Evolutionary conservation across 139 green algal genomes (phyloP).

Genomic region (Chlorella vulgaris): DNA sequence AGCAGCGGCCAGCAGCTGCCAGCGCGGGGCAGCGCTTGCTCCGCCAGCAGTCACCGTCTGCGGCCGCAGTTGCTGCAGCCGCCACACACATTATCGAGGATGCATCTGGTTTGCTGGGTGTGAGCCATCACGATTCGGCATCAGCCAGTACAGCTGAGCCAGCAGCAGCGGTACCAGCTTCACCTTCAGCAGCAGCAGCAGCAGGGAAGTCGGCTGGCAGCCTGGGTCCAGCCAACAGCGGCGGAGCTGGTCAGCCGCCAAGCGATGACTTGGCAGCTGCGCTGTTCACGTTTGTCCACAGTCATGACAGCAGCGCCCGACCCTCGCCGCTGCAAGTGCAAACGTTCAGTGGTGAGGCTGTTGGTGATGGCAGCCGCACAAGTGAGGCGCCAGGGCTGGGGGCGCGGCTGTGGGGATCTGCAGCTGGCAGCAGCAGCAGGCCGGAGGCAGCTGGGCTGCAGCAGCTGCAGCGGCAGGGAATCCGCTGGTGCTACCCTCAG

Average conservation of each 20-base stretch:
- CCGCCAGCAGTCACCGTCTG: neutral
- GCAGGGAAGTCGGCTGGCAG: neutral
- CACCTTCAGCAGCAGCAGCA: neutral
- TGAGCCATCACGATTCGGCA: too few relatives aligned
- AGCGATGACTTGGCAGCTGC: neutral
- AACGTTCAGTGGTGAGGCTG: neutral
- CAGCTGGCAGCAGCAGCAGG: neutral
- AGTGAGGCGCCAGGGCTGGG: neutral
- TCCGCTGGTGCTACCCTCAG: constrained; percentile 39
- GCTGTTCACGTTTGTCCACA: constrained; percentile 24
- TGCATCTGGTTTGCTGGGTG: constrained; percentile 15
- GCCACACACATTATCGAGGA: constrained; percentile 24
- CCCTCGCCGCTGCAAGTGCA: constrained; percentile 20
- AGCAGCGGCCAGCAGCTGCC: neutral
- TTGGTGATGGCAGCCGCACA: neutral
- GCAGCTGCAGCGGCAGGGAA: neutral
- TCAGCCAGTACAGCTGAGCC: too few relatives aligned
- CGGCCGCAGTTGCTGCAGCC: neutral
- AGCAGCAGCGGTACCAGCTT: neutral
- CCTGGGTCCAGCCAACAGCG: neutral
- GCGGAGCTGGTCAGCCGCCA: neutral
- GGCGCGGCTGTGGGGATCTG: neutral
- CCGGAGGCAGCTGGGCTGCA: neutral
- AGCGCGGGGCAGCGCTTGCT: neutral
- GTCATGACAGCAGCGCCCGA: neutral